A percentile compares a stretch with the other conserved stretches of the same genome.
Evolutionary conservation across 768 basidiomycete genomes (phyloP).

Genomic region (Agaricus bisporus): DNA sequence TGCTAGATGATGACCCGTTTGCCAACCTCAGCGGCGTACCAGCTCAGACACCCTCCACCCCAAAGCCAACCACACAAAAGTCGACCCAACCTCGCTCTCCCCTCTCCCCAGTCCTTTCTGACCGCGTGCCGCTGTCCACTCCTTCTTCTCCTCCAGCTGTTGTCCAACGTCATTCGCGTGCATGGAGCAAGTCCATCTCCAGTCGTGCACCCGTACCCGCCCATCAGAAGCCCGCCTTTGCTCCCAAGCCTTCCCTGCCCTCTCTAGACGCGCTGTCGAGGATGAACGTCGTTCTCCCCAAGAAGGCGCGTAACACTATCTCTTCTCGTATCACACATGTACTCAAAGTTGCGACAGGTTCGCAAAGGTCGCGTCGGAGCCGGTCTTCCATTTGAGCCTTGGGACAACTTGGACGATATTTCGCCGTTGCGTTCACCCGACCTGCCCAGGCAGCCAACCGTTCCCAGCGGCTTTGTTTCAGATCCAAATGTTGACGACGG

Average conservation of each 20-base stretch:
- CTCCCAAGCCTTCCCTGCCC: constrained; percentile 44
- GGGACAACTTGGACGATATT: constrained; percentile 32
- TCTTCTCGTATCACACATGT: constrained; percentile 4
- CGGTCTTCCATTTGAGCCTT: constrained; percentile 46
- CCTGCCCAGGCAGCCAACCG: neutral
- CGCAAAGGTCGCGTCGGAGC: constrained; percentile 49
- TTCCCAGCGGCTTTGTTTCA: neutral
- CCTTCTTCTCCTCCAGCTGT: constrained; percentile 2
- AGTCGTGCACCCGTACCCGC: constrained; percentile 23
- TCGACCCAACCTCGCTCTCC: constrained; percentile 20
- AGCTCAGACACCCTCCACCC: constrained; percentile 13
- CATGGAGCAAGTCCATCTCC: constrained; percentile 3
- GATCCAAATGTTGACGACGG: neutral
- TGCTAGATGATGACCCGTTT: constrained; percentile 72
- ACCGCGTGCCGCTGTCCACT: neutral
- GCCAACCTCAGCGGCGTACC: constrained; percentile 44
- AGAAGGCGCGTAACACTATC: constrained; percentile 31
- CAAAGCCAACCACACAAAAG: constrained; percentile 2
- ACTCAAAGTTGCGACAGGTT: constrained; percentile 25
- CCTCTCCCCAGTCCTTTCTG: constrained; percentile 14
- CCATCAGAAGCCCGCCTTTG: constrained; percentile 42
- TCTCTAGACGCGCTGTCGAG: constrained; percentile 42
- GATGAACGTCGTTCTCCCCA: constrained; percentile 40
- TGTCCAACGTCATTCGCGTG: constrained; percentile 5
- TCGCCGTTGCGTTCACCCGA: neutral